Conservation (phyloP, 2,329 filamentous ascomycete genomes). For the Claviceps sp. region DNA sequence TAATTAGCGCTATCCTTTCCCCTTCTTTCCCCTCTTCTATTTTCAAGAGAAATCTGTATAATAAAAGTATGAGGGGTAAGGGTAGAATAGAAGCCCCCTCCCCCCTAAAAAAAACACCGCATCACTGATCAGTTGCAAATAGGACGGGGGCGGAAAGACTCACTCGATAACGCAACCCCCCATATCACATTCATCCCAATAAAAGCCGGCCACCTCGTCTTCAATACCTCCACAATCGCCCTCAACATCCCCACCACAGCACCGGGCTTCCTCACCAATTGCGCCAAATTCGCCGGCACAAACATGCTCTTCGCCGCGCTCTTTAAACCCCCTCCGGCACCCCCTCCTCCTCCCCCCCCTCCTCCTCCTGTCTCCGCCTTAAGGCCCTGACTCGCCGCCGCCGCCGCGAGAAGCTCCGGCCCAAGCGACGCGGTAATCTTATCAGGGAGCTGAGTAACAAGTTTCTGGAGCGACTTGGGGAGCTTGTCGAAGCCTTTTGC, state of each 20-base stretch:
- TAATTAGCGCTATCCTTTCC: too few species aligned
- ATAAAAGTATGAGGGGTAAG: too few species aligned
- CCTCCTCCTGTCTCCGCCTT: conserved; percentile 36
- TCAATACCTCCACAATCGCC: conserved; percentile 81
- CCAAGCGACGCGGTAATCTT: conserved; percentile 66
- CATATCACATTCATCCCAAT: conserved; percentile 85
- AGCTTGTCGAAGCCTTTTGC: conserved; percentile 50
- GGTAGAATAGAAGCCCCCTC: too few species aligned
- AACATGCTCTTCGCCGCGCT: conserved; percentile 53
- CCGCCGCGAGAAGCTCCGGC: conserved; percentile 70
- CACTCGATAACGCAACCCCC: conserved; percentile 78
- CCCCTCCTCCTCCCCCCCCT: conserved; percentile 20
- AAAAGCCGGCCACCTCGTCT: conserved; percentile 78
- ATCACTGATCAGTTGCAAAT: too few species aligned
- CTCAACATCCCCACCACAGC: conserved; percentile 71
- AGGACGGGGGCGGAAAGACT: conserved; percentile 19
- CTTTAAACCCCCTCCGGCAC: conserved; percentile 30
- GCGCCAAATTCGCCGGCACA: conserved; percentile 58
- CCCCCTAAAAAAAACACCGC: too few species aligned
- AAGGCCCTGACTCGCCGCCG: conserved; percentile 59
- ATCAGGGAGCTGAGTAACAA: conserved; percentile 71
- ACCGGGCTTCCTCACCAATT: conserved; percentile 75
- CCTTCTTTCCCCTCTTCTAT: neutral
- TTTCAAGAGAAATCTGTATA: too few species aligned
- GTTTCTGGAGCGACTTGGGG: conserved; percentile 67